phyloP scores from a whole-genome alignment of 257 asterid species.

The Thymus quinquecostatus region DNA sequence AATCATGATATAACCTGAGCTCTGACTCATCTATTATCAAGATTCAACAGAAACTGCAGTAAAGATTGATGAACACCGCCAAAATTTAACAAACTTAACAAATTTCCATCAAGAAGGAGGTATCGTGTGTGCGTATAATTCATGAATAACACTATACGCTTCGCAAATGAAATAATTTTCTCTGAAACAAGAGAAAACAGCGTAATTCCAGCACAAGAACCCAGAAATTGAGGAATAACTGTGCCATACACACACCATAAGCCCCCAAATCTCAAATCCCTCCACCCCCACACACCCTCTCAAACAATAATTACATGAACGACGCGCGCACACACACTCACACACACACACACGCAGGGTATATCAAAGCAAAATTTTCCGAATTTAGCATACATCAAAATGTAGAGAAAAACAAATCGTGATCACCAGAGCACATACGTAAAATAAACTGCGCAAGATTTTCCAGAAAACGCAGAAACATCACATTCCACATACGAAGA shows the following conservation, averaged over 20 bases:
- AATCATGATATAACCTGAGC: background rate
- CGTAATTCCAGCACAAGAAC: background rate
- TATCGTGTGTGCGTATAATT: background rate
- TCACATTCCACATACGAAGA: background rate
- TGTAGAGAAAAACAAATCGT: background rate
- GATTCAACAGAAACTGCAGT: no score
- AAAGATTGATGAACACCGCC: no score
- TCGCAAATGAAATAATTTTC: background rate
- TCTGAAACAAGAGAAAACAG: background rate
- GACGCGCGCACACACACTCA: background rate
- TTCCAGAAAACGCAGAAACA: background rate
- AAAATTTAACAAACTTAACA: background rate
- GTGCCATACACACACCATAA: background rate
- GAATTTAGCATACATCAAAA: background rate
- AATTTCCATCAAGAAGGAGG: background rate
- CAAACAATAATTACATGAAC: background rate
- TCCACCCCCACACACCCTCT: background rate
- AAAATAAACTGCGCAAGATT: background rate
- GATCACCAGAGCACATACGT: background rate
- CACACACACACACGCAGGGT: background rate
- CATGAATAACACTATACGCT: background rate
- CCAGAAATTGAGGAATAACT: constrained; percentile 6
- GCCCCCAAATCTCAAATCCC: constrained; percentile 3
- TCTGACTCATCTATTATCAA: background rate
- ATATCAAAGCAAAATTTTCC: background rate